phyloP scores from a whole-genome alignment of 2,329 filamentous ascomycete species.

The Aspergillus floridensis region DNA sequence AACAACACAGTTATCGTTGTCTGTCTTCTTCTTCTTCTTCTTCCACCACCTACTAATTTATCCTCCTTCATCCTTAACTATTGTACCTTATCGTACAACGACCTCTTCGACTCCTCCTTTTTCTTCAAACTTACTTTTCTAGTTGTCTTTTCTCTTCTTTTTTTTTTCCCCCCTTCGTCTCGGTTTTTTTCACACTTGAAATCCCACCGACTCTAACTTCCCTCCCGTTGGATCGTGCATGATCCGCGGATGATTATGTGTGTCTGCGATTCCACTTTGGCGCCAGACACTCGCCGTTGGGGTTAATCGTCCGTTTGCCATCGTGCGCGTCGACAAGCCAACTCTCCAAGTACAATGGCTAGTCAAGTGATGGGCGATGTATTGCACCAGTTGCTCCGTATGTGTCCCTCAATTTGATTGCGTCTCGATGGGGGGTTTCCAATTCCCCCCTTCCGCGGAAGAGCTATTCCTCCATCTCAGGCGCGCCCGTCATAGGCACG shows the following conservation, averaged over 20 bases:
- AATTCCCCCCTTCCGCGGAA: too few species aligned
- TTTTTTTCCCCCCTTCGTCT: background rate
- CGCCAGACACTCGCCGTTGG: constrained; percentile 33
- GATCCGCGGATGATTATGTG: constrained; percentile 36
- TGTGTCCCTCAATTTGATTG: constrained; percentile 14
- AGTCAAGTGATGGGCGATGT: constrained; percentile 35
- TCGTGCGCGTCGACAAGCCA: constrained; percentile 22
- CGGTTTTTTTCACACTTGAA: background rate
- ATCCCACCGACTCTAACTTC: background rate
- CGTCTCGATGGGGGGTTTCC: too few species aligned
- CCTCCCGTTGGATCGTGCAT: constrained; percentile 6
- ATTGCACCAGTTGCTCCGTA: constrained; percentile 38
- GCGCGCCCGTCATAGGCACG: background rate
- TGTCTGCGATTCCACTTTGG: constrained; percentile 24
- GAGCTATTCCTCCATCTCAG: background rate
- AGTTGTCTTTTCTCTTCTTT: background rate
- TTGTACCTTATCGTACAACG: background rate
- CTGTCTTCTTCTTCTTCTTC: constrained; percentile 1
- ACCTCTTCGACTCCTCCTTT: background rate
- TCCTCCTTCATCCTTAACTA: background rate
- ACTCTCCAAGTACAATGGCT: constrained; percentile 32
- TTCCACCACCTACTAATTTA: background rate
- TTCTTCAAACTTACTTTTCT: background rate
- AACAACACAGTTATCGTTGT: background rate
- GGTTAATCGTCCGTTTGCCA: constrained; percentile 28